Evolutionary conservation across 2,329 filamentous ascomycete genomes (phyloP).

Genomic region (Colletotrichum euphorbiae): DNA sequence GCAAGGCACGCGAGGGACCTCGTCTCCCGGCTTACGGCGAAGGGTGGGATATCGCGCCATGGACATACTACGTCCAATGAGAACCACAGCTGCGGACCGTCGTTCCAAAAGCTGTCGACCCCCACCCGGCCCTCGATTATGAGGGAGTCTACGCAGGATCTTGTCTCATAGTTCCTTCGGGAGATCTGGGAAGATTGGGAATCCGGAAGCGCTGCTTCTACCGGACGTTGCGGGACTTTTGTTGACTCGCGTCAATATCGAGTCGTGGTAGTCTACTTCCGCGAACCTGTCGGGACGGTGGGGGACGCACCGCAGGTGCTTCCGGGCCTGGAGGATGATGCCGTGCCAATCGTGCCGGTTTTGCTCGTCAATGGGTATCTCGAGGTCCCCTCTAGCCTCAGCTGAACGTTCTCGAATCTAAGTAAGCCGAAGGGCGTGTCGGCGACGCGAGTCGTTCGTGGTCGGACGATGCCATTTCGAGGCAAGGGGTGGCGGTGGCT

Average conservation of each 20-base stretch:
- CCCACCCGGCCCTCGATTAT: neutral
- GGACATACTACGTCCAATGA: neutral
- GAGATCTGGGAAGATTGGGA: neutral
- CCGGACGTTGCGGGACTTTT: too few relatives aligned
- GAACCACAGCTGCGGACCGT: constrained; percentile 3
- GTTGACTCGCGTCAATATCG: too few relatives aligned
- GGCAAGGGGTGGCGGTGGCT: neutral
- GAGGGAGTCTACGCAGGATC: neutral
- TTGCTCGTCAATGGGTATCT: neutral
- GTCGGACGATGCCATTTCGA: constrained; percentile 8
- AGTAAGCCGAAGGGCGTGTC: neutral
- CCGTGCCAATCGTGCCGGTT: neutral
- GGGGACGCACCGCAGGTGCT: constrained; percentile 1
- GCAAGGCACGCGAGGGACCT: neutral
- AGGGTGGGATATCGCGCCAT: neutral
- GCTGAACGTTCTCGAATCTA: neutral
- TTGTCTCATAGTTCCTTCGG: neutral
- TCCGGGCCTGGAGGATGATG: neutral
- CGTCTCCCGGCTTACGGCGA: constrained; percentile 11
- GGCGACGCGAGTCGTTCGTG: neutral
- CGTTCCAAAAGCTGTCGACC: neutral
- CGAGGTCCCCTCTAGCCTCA: neutral
- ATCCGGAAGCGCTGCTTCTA: neutral
- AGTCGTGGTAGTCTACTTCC: neutral
- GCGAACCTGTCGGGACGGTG: neutral